Conservation (phyloP, 164 flowering plant genomes). For the Warburgia ugandensis region DNA sequence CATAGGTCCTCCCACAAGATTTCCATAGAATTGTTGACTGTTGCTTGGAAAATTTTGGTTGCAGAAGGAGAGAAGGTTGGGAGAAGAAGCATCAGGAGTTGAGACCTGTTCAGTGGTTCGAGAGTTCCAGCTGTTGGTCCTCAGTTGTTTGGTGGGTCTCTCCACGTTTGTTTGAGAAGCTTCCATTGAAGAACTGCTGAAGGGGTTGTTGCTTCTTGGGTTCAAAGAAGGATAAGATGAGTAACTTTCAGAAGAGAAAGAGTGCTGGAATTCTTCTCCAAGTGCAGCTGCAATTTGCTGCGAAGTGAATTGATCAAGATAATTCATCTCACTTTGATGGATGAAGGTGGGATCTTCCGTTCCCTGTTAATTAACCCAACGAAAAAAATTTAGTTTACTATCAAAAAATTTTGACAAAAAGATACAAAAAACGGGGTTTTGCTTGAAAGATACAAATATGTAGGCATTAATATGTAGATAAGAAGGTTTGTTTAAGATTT, state of each 20-base stretch:
- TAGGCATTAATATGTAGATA: not conserved
- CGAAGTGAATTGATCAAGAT: conserved; percentile 33
- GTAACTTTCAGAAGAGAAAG: conserved; percentile 15
- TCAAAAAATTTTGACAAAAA: not conserved
- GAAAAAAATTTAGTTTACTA: not conserved
- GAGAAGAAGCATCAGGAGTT: conserved; percentile 22
- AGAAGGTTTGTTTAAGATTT: not conserved
- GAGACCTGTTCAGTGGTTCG: conserved; percentile 17
- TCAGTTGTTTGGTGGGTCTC: conserved; percentile 46
- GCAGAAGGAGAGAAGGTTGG: conserved; percentile 22
- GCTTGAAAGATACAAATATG: not conserved
- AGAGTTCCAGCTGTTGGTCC: conserved; percentile 40
- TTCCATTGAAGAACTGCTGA: conserved; percentile 20
- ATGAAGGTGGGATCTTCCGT: conserved; percentile 40
- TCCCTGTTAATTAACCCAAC: conserved; percentile 28
- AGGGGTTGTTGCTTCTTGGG: conserved; percentile 10
- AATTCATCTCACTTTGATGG: conserved; percentile 34
- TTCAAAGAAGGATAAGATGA: conserved; percentile 22
- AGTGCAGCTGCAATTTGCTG: conserved; percentile 37
- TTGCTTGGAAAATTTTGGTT: conserved; percentile 13
- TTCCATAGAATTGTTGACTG: conserved; percentile 7
- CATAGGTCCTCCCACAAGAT: not conserved
- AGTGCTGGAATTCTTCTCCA: conserved; percentile 31
- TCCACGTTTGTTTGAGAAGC: conserved; percentile 6
- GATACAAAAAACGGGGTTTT: not conserved